Conservation (phyloP, 805 yeast species). For the Ogataea paraovalis region DNA sequence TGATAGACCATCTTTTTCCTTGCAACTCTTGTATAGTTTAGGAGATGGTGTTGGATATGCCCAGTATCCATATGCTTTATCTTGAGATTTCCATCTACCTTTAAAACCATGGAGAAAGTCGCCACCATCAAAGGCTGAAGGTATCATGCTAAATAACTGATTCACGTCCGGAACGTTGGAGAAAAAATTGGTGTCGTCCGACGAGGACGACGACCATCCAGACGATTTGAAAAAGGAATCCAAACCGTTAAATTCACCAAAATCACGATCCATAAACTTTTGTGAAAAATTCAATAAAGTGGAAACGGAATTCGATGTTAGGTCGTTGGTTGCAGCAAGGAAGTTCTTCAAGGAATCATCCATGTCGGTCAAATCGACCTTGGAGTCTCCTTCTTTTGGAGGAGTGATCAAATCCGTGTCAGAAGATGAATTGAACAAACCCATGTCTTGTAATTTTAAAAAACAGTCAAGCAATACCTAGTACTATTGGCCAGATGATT, state of each 20-base stretch:
- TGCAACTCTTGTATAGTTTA: constrained; percentile 58
- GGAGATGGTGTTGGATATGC: constrained; percentile 31
- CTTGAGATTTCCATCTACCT: constrained; percentile 5
- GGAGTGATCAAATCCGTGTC: constrained; percentile 9
- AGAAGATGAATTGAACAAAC: constrained; percentile 16
- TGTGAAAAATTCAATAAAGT: constrained; percentile 12
- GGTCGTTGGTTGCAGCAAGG: constrained; percentile 14
- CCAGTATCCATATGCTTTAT: constrained; percentile 19
- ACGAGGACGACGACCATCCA: no score
- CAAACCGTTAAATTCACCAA: neutral
- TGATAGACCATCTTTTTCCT: constrained; percentile 59
- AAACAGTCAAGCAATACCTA: no score
- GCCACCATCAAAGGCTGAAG: neutral
- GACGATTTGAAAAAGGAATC: neutral
- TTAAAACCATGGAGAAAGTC: constrained; percentile 3
- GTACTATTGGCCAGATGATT: no score
- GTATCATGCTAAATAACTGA: neutral
- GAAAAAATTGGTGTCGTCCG: neutral
- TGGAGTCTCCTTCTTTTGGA: neutral
- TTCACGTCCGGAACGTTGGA: constrained; percentile 1
- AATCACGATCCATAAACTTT: constrained; percentile 3
- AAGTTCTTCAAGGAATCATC: constrained; percentile 12
- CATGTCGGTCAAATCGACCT: constrained; percentile 1
- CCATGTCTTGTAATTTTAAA: constrained; percentile 6
- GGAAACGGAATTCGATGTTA: constrained; percentile 16